Evolutionary conservation across 2,329 filamentous ascomycete species (phyloP).

Genomic region (Diaporthe longicolla): DNA sequence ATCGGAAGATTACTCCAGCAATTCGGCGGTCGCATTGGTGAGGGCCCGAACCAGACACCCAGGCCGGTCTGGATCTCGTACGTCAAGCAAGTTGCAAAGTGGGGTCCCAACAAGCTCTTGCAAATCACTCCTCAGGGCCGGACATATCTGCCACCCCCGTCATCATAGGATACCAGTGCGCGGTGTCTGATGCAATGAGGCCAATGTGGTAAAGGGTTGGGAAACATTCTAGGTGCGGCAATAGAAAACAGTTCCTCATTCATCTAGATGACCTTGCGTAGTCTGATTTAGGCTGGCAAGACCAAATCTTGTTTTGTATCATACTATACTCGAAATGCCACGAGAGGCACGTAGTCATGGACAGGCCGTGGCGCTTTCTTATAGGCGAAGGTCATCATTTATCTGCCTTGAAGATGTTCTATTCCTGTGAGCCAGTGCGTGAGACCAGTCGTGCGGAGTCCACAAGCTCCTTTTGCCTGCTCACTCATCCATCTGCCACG

Average conservation of each 20-base stretch:
- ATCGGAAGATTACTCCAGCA: constrained; percentile 67
- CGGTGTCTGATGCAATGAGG: background rate
- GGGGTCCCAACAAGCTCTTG: constrained; percentile 68
- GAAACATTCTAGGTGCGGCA: background rate
- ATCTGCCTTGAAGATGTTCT: background rate
- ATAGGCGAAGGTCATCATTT: background rate
- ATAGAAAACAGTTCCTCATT: constrained; percentile 13
- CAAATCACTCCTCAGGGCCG: constrained; percentile 45
- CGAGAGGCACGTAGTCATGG: background rate
- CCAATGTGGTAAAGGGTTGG: constrained; percentile 30
- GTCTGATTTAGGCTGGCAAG: background rate
- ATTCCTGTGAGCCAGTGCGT: background rate
- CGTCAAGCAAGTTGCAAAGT: constrained; percentile 69
- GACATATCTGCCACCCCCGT: constrained; percentile 17
- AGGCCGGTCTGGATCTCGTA: constrained; percentile 71
- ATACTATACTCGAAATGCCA: background rate
- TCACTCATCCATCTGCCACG: constrained; percentile 96
- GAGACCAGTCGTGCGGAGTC: background rate
- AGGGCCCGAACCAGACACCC: constrained; percentile 64
- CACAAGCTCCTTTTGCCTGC: constrained; percentile 27
- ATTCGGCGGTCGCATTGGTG: constrained; percentile 68
- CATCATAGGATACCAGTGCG: background rate
- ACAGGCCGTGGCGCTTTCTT: background rate
- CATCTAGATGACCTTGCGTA: background rate
- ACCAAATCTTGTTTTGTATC: background rate